These are phyloP conservation scores for Xylaria sp. DNA, from an alignment of 2,329 filamentous ascomycete genomes.

Conservation along the genomic window DNA sequence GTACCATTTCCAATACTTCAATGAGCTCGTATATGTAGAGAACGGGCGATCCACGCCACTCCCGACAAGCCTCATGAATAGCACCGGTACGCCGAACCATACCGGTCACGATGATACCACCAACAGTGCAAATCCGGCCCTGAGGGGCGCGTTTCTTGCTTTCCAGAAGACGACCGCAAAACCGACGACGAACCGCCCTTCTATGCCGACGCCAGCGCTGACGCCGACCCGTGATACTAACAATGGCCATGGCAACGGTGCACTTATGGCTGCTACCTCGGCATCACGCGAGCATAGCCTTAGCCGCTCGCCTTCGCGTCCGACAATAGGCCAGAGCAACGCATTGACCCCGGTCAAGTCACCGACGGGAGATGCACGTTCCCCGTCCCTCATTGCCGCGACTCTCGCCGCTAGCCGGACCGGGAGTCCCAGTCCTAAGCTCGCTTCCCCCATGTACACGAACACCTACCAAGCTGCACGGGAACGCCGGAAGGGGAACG, in stretches of 20 bases:
- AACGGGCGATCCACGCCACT: conserved; percentile 33
- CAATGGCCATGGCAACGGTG: conserved; percentile 51
- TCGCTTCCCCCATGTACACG: conserved; percentile 40
- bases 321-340: conserved; percentile 29
- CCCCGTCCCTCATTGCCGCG: conserved; percentile 71
- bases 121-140: conserved; percentile 54
- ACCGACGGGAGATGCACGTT: conserved; percentile 56
- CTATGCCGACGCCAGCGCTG: conserved; percentile 19
- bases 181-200: conserved; percentile 34
- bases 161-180: conserved; percentile 56
- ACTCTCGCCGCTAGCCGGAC: conserved; percentile 71
- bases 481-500: conserved; percentile 46
- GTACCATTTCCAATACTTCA: conserved; percentile 5
- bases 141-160: conserved; percentile 66
- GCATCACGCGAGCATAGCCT: conserved; percentile 51
- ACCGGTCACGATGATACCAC: conserved; percentile 47
- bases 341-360: conserved; percentile 39
- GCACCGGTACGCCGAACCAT: conserved; percentile 43
- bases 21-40: conserved; percentile 38
- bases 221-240: conserved; percentile 15
- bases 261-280: conserved; percentile 59
- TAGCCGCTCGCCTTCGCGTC: conserved; percentile 41
- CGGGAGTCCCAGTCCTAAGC: conserved; percentile 62
- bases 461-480: conserved; percentile 42
- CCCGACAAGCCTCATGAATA: conserved; percentile 45